Evolutionary conservation across 2,329 filamentous ascomycete genomes (phyloP), one percentile per base, ranked within the genome.

Genomic region (Colletotrichum kahawae): DNA sequence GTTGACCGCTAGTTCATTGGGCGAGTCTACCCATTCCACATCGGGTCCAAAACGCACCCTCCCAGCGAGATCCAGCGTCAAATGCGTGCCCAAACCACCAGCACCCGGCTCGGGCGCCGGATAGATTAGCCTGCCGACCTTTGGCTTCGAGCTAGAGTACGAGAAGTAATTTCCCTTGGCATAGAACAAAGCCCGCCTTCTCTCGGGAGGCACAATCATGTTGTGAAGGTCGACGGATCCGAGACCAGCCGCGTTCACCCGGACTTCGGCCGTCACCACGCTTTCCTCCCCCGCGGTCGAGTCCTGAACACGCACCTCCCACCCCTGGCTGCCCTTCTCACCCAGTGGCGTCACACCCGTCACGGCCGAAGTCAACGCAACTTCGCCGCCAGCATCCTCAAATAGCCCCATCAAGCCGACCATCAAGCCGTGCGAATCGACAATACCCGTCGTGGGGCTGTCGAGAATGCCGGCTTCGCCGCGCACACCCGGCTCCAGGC

Each of bases 141-240:
- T 82, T 0, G 95, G 96, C 43, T 64, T 54, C 0, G 92, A 91
- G 2, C 91, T 87, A 0, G 89, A 85, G 86, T 98, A 98, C 34
- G 93, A 94, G 86, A 97, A 98, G 87, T 99, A 99, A 76, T 95
- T 96, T 1, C 97, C 97, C 86, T 99, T 99, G 74, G 96, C 96
- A 85, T 94, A 98, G 87, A 91, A 94, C 7, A 95, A 90, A 29
- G 84, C 90, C 51, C 87, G 86, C 66, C 92, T 92, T 7, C 89
- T 84, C 1, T 86, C 83, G 0, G 85, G 79, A 0, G 93, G 92
- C 0, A 95, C 88, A 48, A 98, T 90, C 90, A 96, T 93, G 85
- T 98, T 99, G 80, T 94, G 93, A 59, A 98, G 87, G 27, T 86
- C 86, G 67, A 93, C 93, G 24, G 96, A 95, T 76, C 91, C 92